Evolutionary conservation across 805 yeast species (phyloP).

Genomic region (Kuraishia hungarica): DNA sequence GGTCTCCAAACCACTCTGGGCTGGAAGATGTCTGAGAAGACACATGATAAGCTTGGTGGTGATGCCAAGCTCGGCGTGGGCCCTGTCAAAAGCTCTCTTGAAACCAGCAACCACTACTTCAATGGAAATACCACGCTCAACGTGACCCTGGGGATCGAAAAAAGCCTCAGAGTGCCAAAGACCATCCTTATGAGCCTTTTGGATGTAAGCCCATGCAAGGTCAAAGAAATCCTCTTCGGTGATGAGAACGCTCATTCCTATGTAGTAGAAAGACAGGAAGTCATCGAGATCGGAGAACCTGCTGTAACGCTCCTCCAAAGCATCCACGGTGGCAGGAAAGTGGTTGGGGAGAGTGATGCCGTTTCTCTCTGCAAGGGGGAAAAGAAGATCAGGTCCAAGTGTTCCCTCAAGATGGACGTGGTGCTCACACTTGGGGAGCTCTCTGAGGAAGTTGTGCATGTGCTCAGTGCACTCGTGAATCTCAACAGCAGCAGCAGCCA

Average conservation of each 20-base stretch:
- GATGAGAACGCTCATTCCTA: constrained; percentile 71
- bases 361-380: constrained; percentile 62
- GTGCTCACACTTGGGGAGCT: constrained; percentile 82
- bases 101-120: constrained; percentile 60
- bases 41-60: constrained; percentile 75
- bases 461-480: constrained; percentile 23
- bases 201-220: constrained; percentile 67
- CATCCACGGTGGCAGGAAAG: constrained; percentile 55
- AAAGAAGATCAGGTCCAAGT: constrained; percentile 64
- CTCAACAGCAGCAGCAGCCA: neutral
- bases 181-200: constrained; percentile 49
- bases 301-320: constrained; percentile 48
- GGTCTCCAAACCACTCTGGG: constrained; percentile 47
- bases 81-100: constrained; percentile 56
- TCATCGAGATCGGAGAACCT: constrained; percentile 65
- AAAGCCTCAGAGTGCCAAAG: constrained; percentile 67
- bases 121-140: constrained; percentile 53
- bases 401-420: constrained; percentile 84
- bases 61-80: constrained; percentile 50
- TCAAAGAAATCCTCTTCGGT: constrained; percentile 68
- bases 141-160: constrained; percentile 82
- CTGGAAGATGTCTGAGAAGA: constrained; percentile 66
- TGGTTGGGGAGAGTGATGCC: constrained; percentile 46
- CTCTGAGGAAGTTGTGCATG: constrained; percentile 46
- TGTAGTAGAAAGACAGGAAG: constrained; percentile 69